A percentile compares a stretch with the other conserved stretches of the same genome.
Evolutionary conservation across 1,139 yeast species (phyloP).

Genomic region (Yamadazyma triangularis): DNA sequence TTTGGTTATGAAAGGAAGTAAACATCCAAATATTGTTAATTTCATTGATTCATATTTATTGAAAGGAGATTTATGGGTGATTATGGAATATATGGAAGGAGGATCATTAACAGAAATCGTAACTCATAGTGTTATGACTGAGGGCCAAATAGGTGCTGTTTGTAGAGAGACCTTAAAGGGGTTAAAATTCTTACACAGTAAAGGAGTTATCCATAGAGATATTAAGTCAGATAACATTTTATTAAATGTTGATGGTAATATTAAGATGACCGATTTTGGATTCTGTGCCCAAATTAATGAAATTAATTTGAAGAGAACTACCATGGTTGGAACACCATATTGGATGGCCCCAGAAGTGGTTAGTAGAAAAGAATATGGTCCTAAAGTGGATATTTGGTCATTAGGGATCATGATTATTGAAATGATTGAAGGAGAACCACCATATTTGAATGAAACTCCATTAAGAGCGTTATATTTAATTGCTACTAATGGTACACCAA

Average conservation of each 20-base stretch:
- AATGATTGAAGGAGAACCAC: slow-evolving; percentile 99
- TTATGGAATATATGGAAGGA: slow-evolving; percentile 99
- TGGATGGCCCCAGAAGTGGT: slow-evolving; percentile 99
- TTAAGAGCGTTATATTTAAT: slow-evolving; percentile 85
- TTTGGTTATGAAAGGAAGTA: slow-evolving; percentile 87
- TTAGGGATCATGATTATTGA: slow-evolving; percentile 94
- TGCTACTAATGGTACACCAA: slow-evolving; percentile 95
- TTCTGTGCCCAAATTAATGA: slow-evolving; percentile 97
- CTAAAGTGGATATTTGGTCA: slow-evolving; percentile 97
- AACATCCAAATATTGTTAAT: slow-evolving; percentile 88
- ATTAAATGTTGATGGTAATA: slow-evolving; percentile 77
- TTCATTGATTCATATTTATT: slow-evolving; percentile 80
- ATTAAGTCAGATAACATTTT: slow-evolving; percentile 92
- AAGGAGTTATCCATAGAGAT: slow-evolving; percentile 95
- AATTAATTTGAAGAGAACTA: slow-evolving; percentile 77
- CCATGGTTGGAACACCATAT: slow-evolving; percentile 99
- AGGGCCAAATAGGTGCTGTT: slow-evolving; percentile 96
- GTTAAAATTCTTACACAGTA: slow-evolving; percentile 78
- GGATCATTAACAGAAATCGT: slow-evolving; percentile 95
- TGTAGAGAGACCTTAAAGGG: slow-evolving; percentile 89
- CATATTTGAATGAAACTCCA: slow-evolving; percentile 93
- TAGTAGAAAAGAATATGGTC: slow-evolving; percentile 89
- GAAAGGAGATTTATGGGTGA: slow-evolving; percentile 83
- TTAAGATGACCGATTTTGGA: slow-evolving; percentile 86
- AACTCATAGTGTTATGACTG: slow-evolving; percentile 91